Evolutionary conservation across 2,329 filamentous ascomycete species (phyloP).

Genomic region (Dactylellina haptotyla): DNA sequence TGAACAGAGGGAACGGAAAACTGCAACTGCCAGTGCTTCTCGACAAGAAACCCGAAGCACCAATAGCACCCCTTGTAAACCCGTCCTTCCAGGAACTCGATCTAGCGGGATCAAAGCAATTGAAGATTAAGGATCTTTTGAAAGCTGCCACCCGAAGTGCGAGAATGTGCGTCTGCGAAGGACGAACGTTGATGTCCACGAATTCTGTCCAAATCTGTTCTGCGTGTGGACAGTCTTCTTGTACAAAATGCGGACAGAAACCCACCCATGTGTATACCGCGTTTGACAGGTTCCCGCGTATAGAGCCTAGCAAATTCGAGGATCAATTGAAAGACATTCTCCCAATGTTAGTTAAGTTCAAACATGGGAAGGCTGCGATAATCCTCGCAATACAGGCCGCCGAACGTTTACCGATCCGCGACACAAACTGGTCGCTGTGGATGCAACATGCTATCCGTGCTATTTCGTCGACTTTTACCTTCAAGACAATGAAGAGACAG

Average conservation of each 20-base stretch:
- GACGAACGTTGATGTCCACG: constrained; percentile 61
- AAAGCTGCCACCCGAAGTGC: constrained; percentile 59
- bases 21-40: neutral
- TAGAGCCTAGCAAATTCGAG: constrained; percentile 63
- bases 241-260: constrained; percentile 67
- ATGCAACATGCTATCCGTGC: constrained; percentile 59
- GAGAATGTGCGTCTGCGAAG: constrained; percentile 70
- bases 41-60: neutral
- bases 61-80: neutral
- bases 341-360: constrained; percentile 62
- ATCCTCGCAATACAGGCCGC: constrained; percentile 57
- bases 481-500: constrained; percentile 38
- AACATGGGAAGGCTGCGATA: constrained; percentile 57
- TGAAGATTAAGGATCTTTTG: constrained; percentile 51
- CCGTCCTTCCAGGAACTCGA: constrained; percentile 51
- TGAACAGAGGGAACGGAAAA: constrained; percentile 8
- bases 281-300: constrained; percentile 58
- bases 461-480: constrained; percentile 55
- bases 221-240: constrained; percentile 68
- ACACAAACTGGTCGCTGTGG: constrained; percentile 60
- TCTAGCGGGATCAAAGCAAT: constrained; percentile 46
- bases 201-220: constrained; percentile 65
- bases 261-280: constrained; percentile 62
- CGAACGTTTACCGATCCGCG: constrained; percentile 33
- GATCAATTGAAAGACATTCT: constrained; percentile 62